Evolutionary conservation across 108 stramenopile genomes (phyloP).

Genomic region (Schizochytrium sp.): DNA sequence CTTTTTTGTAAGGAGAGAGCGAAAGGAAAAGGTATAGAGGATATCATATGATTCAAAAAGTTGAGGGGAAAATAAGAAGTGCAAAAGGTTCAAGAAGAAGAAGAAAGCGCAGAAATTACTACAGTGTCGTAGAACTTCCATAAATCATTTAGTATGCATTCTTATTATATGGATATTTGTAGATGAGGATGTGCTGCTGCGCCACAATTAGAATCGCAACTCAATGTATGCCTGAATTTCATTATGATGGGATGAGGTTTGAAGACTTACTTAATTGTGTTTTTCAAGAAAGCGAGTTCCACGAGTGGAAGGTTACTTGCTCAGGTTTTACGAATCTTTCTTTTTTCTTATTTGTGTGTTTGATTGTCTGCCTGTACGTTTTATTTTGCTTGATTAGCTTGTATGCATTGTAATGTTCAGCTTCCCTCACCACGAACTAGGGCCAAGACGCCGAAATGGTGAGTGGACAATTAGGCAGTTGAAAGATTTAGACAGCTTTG

Average conservation of each 20-base stretch:
- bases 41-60: background rate
- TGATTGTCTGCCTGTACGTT: background rate
- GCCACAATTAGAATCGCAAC: too few relatives aligned
- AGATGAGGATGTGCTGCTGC: too few relatives aligned
- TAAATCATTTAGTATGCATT: too few relatives aligned
- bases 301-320: background rate
- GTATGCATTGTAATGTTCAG: background rate
- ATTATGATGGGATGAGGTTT: background rate
- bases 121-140: background rate
- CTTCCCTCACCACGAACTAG: background rate
- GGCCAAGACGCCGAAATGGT: background rate
- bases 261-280: background rate
- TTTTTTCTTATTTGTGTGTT: background rate
- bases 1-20: too few relatives aligned
- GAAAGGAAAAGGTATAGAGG: too few relatives aligned
- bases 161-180: too few relatives aligned
- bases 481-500: too few relatives aligned
- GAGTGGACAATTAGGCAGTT: background rate
- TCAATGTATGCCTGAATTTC: too few relatives aligned
- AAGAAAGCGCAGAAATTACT: background rate
- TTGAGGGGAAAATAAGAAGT: background rate
- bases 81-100: slow-evolving; percentile 11
- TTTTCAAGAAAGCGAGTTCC: background rate
- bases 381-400: slow-evolving; percentile 11
- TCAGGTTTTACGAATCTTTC: background rate